Evolutionary conservation across 2,329 filamentous ascomycete species (phyloP), one percentile per base, ranked within the genome.

Genomic region (Exophiala phaeomuriformis): DNA sequence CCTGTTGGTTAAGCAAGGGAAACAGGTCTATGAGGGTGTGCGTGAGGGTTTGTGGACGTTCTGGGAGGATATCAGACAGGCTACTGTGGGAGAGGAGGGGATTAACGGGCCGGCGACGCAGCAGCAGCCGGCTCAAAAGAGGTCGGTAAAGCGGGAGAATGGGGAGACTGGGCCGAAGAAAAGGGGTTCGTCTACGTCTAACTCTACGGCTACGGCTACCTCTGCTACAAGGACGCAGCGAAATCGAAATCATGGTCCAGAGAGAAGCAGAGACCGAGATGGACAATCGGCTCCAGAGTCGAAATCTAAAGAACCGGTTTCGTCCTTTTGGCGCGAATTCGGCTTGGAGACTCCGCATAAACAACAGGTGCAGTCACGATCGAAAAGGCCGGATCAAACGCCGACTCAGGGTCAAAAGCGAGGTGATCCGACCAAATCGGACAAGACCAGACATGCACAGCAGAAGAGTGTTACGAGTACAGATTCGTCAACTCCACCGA

Each of bases 81-180:
- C 91, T 9, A 95, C 93, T 0, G 90, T 98, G 4, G 93, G 93
- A 28, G 93, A 98, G 51, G 93, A 98, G 72, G 88, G 84, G 10
- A 81, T 89, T 58, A 82, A 77, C 56, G 84, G 60, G 4, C 55
- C 54, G 4, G 47, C 43, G 12, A 42, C 49, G n/a, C 49, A 57
- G 19, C 66, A 67, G 42, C 65, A 67, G 49, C 67, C 65, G 30
- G 60, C 58, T 1, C 28, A 45, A 7, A 41, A 28, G 10, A 27
- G 12, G 10, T 3, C 39, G 19, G 2, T 27, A 2, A 41, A 3
- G 19, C 27, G 28, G 9, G 39, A 27, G 39, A 41, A 27, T 28
- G 39, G 36, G 67, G 67, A 68, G 57, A 68, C 67, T 4, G 64
- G 69, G 64, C 8, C 37, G 19, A 49, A 42, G 31, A 39, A 30